Conservation (phyloP, 192 early-diverging fungal genomes). For the Helicostylum pulchrum region DNA sequence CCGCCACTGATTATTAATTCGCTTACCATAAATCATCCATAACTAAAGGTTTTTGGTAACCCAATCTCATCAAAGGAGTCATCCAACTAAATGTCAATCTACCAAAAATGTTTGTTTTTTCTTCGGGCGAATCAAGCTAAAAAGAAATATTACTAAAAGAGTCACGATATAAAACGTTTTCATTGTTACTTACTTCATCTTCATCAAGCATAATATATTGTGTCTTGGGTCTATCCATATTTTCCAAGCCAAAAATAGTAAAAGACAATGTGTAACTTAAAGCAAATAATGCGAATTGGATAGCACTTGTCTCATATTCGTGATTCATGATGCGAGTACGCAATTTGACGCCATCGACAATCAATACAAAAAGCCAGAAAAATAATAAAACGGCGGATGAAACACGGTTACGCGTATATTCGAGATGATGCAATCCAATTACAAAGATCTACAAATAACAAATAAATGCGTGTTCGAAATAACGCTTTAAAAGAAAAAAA, state of each 20-base stretch:
- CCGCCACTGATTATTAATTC: neutral
- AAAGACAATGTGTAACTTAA: conserved; percentile 35
- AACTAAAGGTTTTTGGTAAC: conserved; percentile 68
- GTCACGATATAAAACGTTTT: neutral
- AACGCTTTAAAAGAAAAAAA: neutral
- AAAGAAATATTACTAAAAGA: neutral
- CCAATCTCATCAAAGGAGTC: conserved; percentile 79
- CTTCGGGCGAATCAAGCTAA: conserved; percentile 63
- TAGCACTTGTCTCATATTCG: conserved; percentile 4
- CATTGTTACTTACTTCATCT: conserved; percentile 26
- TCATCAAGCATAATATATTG: conserved; percentile 32
- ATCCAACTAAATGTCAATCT: conserved; percentile 88
- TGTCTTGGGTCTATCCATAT: conserved; percentile 36
- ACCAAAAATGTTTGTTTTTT: conserved; percentile 83
- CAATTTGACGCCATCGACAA: conserved; percentile 40
- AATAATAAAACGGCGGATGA: conserved; percentile 57
- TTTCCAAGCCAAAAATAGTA: conserved; percentile 41
- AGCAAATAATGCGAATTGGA: conserved; percentile 28
- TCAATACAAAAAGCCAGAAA: conserved; percentile 53
- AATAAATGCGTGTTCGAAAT: neutral
- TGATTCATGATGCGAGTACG: conserved; percentile 30
- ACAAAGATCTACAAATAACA: conserved; percentile 16
- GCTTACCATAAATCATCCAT: conserved; percentile 68
- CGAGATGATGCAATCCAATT: conserved; percentile 28
- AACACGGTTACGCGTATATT: conserved; percentile 37